Base-by-base conservation (phyloP, 139 green algal genomes). In the Asterochloris sp. region DNA sequence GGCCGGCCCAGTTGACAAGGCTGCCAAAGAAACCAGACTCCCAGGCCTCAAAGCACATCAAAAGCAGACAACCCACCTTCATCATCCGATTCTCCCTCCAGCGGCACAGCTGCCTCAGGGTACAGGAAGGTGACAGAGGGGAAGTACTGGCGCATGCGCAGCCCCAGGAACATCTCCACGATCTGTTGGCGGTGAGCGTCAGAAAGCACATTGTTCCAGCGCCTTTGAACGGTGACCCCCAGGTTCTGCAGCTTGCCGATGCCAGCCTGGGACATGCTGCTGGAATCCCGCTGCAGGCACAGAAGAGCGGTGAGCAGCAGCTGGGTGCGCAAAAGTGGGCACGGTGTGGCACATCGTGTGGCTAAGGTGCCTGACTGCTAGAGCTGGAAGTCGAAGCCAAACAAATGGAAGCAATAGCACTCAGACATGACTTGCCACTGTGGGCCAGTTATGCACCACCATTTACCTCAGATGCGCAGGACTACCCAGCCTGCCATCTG, bases 161-260 rank as follows among this genome's bases (percentile, higher is more conserved):
- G 84, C 61, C 94, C 94, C 76, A 98, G 88, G 69, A 98, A 98
- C 38, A 97, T 86, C 87, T 98, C 93, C 64, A 95, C 73, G 47
- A 89, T 77, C 66, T 86, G 82, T 71, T 91, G 88, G 26, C 88
- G 84, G 10, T 76, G 62, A 12, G 73, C 80, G 75, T 91, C 88
- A 69, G 74, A 86, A 23, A 95, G 83, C 19, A 93, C 90, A 78
- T 95, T 95, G 83, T 92, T 89, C 88, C 92, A 96, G 24, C 92
- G 85, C 24, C 92, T 84, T 85, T 95, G 92, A 75, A 95, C 82
- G 24, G 85, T 90, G 78, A 95, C 90, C 6, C 87, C 85, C 77
- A 95, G 82, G 85, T 95, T 95, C 78, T 90, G 80, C 74, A 92
- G 86, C 68, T 87, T 86, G 78, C 89, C 88, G 47, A 92, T 83